Evolutionary conservation across 345 rosid genomes (phyloP).

Genomic region (Aurinia saxatilis): DNA sequence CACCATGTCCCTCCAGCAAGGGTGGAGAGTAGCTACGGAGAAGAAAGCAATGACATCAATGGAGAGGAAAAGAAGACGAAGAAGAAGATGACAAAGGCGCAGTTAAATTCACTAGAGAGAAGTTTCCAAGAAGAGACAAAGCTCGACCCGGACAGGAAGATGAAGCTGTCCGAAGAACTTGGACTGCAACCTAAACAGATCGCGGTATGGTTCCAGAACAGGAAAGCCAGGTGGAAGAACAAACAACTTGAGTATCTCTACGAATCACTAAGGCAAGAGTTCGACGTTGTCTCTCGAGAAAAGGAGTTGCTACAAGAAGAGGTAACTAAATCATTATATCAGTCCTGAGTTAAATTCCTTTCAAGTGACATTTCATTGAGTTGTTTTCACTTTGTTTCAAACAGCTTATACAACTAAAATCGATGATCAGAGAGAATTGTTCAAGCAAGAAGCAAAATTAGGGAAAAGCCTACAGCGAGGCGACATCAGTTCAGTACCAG

Average conservation of each 20-base stretch:
- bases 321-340: slow-evolving; percentile 33
- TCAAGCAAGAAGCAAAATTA: neutral
- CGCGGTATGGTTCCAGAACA: slow-evolving; percentile 92
- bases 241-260: slow-evolving; percentile 77
- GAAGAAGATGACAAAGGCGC: slow-evolving; percentile 62
- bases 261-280: slow-evolving; percentile 60
- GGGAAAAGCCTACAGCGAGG: neutral
- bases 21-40: slow-evolving; percentile 29
- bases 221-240: slow-evolving; percentile 85
- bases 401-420: slow-evolving; percentile 21
- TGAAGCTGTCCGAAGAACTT: slow-evolving; percentile 72
- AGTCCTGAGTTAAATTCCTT: neutral
- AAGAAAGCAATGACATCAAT: slow-evolving; percentile 27
- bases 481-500: neutral
- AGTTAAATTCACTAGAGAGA: slow-evolving; percentile 65
- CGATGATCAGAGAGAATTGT: slow-evolving; percentile 5
- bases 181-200: slow-evolving; percentile 86
- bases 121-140: slow-evolving; percentile 83
- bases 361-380: neutral
- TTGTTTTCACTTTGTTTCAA: neutral
- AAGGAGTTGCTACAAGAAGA: slow-evolving; percentile 75
- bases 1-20: slow-evolving; percentile 15
- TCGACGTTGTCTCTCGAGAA: slow-evolving; percentile 52
- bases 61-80: slow-evolving; percentile 50
- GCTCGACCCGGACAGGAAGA: slow-evolving; percentile 72